These are phyloP conservation scores for Solanum medicagineum DNA, from an alignment of 257 asterid genomes.

Conservation along the genomic window DNA sequence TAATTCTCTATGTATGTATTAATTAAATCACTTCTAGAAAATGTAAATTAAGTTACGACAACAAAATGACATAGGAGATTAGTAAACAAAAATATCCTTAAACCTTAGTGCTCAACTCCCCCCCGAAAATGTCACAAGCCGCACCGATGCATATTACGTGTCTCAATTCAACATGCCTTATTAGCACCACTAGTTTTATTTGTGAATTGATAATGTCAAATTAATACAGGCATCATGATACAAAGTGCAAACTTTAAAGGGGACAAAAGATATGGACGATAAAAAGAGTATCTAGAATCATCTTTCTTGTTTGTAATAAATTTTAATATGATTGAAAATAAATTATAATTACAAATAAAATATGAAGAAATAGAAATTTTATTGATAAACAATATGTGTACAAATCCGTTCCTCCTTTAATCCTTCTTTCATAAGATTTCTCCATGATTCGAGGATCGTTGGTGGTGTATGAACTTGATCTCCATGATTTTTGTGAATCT, in stretches of 20 bases:
- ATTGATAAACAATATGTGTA: too few species aligned
- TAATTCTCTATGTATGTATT: background rate
- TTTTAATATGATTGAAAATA: too few species aligned
- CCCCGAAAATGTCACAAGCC: background rate
- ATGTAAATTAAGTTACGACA: background rate
- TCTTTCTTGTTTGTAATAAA: too few species aligned
- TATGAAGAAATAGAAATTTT: too few species aligned
- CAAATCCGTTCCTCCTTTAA: too few species aligned
- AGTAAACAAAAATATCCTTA: background rate
- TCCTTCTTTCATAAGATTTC: too few species aligned
- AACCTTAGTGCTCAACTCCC: background rate
- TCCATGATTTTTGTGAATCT: too few species aligned
- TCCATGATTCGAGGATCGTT: too few species aligned
- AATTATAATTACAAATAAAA: too few species aligned
- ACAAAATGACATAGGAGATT: background rate
- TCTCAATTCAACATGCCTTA: background rate
- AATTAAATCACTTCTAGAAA: background rate
- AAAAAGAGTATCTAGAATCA: background rate
- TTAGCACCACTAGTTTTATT: background rate
- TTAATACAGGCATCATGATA: background rate
- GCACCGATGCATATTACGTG: background rate
- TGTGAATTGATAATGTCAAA: background rate
- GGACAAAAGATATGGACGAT: background rate
- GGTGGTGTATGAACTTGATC: too few species aligned
- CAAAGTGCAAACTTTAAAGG: background rate